Conservation (phyloP, 441 rosid species). For the Kokia cookei region DNA sequence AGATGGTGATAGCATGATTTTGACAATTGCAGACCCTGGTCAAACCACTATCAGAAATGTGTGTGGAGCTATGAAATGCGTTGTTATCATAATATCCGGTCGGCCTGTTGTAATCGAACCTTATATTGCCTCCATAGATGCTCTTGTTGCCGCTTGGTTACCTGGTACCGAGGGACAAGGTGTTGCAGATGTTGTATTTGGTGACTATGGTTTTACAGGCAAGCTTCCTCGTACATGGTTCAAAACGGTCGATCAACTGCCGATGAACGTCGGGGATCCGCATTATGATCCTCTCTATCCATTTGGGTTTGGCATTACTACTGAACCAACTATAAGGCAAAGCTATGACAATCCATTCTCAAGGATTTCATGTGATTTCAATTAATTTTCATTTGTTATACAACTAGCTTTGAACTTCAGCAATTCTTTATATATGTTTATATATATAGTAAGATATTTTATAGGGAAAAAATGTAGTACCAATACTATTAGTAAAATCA, state of each 20-base stretch:
- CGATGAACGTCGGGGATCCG: constrained; percentile 55
- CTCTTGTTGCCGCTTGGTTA: constrained; percentile 63
- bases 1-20: constrained; percentile 39
- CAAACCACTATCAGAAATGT: constrained; percentile 42
- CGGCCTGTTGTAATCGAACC: constrained; percentile 56
- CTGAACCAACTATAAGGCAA: constrained; percentile 16
- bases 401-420: background rate
- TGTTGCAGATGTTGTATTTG: constrained; percentile 59
- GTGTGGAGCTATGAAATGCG: constrained; percentile 45
- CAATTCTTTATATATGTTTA: background rate
- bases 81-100: constrained; percentile 45
- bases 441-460: background rate
- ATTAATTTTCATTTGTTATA: background rate
- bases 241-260: constrained; percentile 63
- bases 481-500: background rate
- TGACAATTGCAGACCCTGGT: constrained; percentile 52
- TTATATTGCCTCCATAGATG: constrained; percentile 28
- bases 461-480: background rate
- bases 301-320: constrained; percentile 48
- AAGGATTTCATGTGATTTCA: background rate
- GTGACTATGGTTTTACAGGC: constrained; percentile 60
- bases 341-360: background rate
- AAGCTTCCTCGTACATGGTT: constrained; percentile 67
- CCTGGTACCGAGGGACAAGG: constrained; percentile 73
- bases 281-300: constrained; percentile 67